Evolutionary conservation across 345 rosid species (phyloP), one percentile per base, ranked within the genome.

Genomic region (Aquilaria sinensis): DNA sequence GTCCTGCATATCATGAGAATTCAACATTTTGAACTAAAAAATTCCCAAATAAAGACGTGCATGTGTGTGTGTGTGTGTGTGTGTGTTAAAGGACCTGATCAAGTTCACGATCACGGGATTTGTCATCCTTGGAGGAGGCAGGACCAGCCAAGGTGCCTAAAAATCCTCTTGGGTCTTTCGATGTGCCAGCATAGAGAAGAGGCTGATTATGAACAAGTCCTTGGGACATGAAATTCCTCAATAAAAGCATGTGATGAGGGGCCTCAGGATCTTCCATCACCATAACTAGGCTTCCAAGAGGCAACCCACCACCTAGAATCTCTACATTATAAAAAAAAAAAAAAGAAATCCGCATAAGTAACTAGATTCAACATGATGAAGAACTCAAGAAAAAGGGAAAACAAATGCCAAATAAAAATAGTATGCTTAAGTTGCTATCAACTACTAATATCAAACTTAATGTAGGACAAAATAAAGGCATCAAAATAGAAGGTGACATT

Each of bases 251-350:
- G 78, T 93, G 95, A 86, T 93, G 98, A 9, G 97, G 98, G 10
- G 97, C 92, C 75, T 94, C 95, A 2, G 97, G 85, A 77, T 88
- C 97, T 81, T 94, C 96, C 99, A 94, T 90, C 68, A 94, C 85
- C 88, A 94, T 80, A 23, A 90, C 92, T 61, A 94, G 68, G 66
- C 92, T 86, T 47, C 99, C 97, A 63, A 94, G 63, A 68, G 95
- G 72, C 71, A 86, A 79, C 50, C 96, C 99, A 37, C 95, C 99
- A 5, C 97, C 97, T 10, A 90, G 60, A 56, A 90, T 86, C 76
- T 73, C 99, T 88, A 68, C 13, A 78, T 50, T 66, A 37, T 33
- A 61, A 45, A 32, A 11, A 46, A 10, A 56, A 47, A 10, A 50
- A 62, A 56, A n/a, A 15, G 23, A 9, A 37, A 37, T 37, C 43